A percentile compares a stretch with the other conserved stretches of the same genome.
These are phyloP conservation scores for Suhomyces faveliae DNA, from an alignment of 805 yeast species.

Conservation along the genomic window DNA sequence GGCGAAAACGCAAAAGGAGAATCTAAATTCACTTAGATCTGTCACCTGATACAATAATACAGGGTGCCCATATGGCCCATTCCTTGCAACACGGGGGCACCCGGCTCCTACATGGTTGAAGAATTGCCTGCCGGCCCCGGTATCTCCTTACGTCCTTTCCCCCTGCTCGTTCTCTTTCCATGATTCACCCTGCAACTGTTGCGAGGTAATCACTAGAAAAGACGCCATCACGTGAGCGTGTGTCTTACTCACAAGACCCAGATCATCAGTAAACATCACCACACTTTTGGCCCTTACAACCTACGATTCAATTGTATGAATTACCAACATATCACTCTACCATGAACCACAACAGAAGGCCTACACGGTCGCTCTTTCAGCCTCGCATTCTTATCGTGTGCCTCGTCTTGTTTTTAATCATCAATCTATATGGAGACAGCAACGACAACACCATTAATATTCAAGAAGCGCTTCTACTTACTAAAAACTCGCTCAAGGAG, in stretches of 20 bases:
- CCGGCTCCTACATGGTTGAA: not conserved
- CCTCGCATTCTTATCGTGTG: slow-evolving; percentile 11
- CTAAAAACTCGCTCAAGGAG: slow-evolving; percentile 25
- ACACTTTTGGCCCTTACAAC: not conserved
- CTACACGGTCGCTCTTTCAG: slow-evolving; percentile 10
- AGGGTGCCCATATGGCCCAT: not conserved
- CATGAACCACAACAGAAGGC: not conserved
- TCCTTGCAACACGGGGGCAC: not conserved
- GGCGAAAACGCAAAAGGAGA: not conserved
- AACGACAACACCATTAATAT: slow-evolving; percentile 12
- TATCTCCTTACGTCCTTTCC: not conserved
- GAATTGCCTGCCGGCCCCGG: not conserved
- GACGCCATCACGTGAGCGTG: not conserved
- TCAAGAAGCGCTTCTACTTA: slow-evolving; percentile 26
- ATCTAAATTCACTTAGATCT: not conserved
- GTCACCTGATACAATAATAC: not conserved
- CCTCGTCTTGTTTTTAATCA: slow-evolving; percentile 8
- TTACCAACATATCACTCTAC: not conserved
- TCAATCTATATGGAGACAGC: slow-evolving; percentile 6
- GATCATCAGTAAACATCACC: not conserved
- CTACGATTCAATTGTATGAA: not conserved
- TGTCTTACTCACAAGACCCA: not conserved
- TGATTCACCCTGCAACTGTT: not conserved
- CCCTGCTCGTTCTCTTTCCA: not conserved
- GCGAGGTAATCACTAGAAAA: not conserved